Evolutionary conservation across 2,329 filamentous ascomycete species (phyloP).

Genomic region (Aureobasidium sp.): DNA sequence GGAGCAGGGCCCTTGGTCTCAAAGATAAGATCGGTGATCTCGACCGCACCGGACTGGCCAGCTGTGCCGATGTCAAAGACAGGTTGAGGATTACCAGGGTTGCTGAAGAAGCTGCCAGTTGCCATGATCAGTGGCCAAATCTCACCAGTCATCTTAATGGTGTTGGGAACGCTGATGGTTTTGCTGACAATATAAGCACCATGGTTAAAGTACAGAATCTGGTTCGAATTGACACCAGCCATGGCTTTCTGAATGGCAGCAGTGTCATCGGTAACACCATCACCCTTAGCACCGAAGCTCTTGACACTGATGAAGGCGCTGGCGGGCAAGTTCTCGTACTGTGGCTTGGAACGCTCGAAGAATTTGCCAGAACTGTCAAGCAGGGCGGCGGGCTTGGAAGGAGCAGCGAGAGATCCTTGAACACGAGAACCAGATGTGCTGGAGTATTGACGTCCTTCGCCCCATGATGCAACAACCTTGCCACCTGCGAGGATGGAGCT

Average conservation of each 20-base stretch:
- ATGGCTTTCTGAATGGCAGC: constrained; percentile 72
- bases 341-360: constrained; percentile 79
- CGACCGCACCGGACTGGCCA: constrained; percentile 69
- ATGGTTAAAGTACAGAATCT: constrained; percentile 57
- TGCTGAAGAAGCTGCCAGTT: constrained; percentile 61
- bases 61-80: constrained; percentile 75
- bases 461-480: constrained; percentile 60
- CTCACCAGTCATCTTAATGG: constrained; percentile 78
- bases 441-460: constrained; percentile 69
- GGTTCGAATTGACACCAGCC: constrained; percentile 48
- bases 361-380: constrained; percentile 57
- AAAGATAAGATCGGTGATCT: constrained; percentile 82
- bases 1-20: constrained; percentile 74
- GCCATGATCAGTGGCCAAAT: constrained; percentile 88
- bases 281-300: constrained; percentile 69
- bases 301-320: constrained; percentile 76
- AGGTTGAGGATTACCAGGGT: constrained; percentile 67
- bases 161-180: constrained; percentile 48
- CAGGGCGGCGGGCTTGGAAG: constrained; percentile 58
- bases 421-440: constrained; percentile 41
- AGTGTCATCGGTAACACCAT: constrained; percentile 82
- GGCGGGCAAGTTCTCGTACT: constrained; percentile 64
- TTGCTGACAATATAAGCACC: constrained; percentile 53
- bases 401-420: constrained; percentile 45
- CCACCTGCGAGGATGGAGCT: constrained; percentile 61